A percentile compares a stretch with the other conserved stretches of the same genome.
These are phyloP conservation scores for Apostasia shenzhenica DNA, from an alignment of 106 monocot species.

Conservation along the genomic window DNA sequence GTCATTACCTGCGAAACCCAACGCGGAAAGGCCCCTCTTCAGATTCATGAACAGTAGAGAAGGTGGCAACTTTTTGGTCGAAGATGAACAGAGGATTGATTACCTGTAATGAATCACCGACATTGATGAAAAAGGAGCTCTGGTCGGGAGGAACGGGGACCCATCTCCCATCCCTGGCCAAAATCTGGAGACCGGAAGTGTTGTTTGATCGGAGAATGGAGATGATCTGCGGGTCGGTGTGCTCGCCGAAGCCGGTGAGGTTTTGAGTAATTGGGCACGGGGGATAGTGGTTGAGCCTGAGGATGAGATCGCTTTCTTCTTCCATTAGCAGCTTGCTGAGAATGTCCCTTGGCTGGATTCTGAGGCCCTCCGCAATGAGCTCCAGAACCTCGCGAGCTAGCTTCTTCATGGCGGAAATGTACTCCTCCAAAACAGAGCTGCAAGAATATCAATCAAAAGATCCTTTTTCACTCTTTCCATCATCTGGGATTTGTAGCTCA, in stretches of 20 bases:
- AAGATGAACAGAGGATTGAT: neutral
- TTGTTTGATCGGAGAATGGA: conserved; percentile 62
- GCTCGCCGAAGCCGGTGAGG: conserved; percentile 42
- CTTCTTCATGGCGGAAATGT: conserved; percentile 38
- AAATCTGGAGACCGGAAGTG: conserved; percentile 43
- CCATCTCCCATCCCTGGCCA: conserved; percentile 53
- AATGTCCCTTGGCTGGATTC: conserved; percentile 22
- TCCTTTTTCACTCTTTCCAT: neutral
- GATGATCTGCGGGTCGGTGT: conserved; percentile 71
- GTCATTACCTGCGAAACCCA: conserved; percentile 47
- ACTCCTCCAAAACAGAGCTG: conserved; percentile 59
- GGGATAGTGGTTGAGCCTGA: conserved; percentile 82
- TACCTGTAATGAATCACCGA: conserved; percentile 69
- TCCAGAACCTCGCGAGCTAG: conserved; percentile 54
- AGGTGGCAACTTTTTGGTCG: too few relatives aligned
- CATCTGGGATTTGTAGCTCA: neutral
- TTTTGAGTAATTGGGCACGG: conserved; percentile 38
- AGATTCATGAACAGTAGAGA: too few relatives aligned
- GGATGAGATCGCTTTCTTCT: conserved; percentile 49
- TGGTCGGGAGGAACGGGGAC: conserved; percentile 50
- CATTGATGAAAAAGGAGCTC: conserved; percentile 60
- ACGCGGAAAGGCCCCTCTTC: too few relatives aligned
- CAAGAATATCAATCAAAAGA: neutral
- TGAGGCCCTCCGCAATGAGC: conserved; percentile 64
- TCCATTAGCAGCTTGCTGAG: conserved; percentile 50